phyloP scores from a whole-genome alignment of 495 filamentous ascomycete species.

The Neurospora sp. region DNA sequence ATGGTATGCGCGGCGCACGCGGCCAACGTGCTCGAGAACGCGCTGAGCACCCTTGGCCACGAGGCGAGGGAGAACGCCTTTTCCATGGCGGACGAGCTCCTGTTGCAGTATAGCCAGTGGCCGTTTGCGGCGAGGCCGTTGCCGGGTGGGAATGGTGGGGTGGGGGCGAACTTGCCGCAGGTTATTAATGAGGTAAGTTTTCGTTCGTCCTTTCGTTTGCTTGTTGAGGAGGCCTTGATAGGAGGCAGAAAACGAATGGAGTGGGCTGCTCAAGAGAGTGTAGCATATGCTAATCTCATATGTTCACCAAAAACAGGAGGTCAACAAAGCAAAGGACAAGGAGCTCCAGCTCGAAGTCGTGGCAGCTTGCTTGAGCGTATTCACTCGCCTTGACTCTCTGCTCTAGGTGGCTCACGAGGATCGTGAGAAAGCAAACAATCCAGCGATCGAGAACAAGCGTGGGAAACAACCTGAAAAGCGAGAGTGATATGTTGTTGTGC shows the following conservation, averaged over 20 bases:
- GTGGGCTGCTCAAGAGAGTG: neutral
- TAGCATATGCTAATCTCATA: no score
- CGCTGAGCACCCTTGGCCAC: constrained; percentile 84
- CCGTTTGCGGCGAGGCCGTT: constrained; percentile 78
- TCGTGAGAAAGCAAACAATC: neutral
- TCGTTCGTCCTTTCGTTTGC: neutral
- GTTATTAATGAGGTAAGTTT: constrained; percentile 58
- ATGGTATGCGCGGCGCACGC: constrained; percentile 99
- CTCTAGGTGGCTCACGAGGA: constrained; percentile 39
- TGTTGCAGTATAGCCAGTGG: constrained; percentile 94
- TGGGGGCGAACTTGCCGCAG: constrained; percentile 90
- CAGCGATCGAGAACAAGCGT: neutral
- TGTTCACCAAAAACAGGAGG: constrained; percentile 38
- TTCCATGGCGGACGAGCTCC: constrained; percentile 89
- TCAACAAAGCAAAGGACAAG: constrained; percentile 75
- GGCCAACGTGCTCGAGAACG: constrained; percentile 96
- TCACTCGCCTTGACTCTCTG: constrained; percentile 89
- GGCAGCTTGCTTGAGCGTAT: constrained; percentile 90
- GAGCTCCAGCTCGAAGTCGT: constrained; percentile 96
- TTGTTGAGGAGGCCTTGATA: neutral
- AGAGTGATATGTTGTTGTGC: neutral
- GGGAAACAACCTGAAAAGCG: neutral
- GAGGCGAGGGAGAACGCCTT: constrained; percentile 90
- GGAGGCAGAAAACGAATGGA: neutral
- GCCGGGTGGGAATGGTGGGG: constrained; percentile 45